phyloP scores from a whole-genome alignment of 2,329 filamentous ascomycete species.

The Alternaria sp. region DNA sequence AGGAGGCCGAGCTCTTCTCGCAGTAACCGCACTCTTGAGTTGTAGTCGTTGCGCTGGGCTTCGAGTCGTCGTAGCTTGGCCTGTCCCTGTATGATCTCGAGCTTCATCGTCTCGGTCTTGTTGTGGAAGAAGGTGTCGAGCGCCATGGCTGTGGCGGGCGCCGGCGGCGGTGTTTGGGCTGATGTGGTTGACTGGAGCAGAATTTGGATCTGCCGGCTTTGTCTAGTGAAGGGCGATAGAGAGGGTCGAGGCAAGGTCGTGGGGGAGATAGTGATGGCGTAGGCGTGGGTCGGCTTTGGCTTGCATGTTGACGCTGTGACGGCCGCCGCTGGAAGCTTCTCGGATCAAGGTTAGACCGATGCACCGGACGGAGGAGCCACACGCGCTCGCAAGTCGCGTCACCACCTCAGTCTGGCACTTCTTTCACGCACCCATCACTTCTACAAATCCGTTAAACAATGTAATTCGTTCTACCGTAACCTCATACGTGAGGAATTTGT shows the following conservation, averaged over 20 bases:
- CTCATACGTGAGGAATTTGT: background rate
- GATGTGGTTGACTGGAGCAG: background rate
- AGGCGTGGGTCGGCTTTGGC: background rate
- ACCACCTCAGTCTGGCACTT: background rate
- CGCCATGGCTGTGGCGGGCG: conserved; percentile 76
- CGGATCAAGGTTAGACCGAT: background rate
- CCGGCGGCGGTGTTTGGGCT: conserved; percentile 21
- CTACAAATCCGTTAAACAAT: background rate
- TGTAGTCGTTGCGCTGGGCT: conserved; percentile 99
- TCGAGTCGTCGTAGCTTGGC: conserved; percentile 93
- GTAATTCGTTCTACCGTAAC: background rate
- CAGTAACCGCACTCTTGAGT: conserved; percentile 93
- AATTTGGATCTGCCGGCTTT: background rate
- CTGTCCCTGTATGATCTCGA: conserved; percentile 99
- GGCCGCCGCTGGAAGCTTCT: conserved; percentile 11
- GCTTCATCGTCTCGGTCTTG: conserved; percentile 99
- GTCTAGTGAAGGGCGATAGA: background rate
- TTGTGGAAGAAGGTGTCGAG: conserved; percentile 99
- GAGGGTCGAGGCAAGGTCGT: background rate
- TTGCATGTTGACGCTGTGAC: conserved; percentile 13
- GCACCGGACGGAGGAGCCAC: background rate
- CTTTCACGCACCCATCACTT: background rate
- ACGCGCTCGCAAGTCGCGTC: background rate
- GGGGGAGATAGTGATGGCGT: conserved; percentile 9
- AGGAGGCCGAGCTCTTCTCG: conserved; percentile 94